Evolutionary conservation across 192 early-diverging fungal species (phyloP).

Genomic region (Pecoramyces ruminantium): DNA sequence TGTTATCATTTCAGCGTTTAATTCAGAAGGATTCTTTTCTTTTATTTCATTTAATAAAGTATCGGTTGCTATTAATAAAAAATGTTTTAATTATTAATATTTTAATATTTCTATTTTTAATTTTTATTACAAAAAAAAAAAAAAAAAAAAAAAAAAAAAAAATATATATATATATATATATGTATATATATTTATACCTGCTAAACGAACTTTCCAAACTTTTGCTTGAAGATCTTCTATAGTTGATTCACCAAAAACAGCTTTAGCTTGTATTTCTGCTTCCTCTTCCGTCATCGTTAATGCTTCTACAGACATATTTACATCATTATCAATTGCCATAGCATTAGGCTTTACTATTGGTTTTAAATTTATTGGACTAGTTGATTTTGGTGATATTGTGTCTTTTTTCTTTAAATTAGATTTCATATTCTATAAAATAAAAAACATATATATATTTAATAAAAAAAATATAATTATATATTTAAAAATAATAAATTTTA

Average conservation of each 20-base stretch:
- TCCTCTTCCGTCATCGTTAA: conserved; percentile 55
- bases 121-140: no score
- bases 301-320: background rate
- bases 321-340: conserved; percentile 12
- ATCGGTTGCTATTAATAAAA: conserved; percentile 40
- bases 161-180: no score
- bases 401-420: background rate
- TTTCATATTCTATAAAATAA: background rate
- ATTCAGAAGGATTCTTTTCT: conserved; percentile 15
- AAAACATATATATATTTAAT: background rate
- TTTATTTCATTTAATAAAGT: conserved; percentile 50
- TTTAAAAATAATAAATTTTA: no score
- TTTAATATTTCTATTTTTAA: no score
- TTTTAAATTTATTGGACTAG: conserved; percentile 10
- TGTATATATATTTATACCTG: conserved; percentile 15
- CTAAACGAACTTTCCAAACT: conserved; percentile 80
- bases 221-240: conserved; percentile 46
- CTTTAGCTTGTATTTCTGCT: conserved; percentile 38
- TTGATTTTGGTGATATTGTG: conserved; percentile 9
- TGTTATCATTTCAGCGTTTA: conserved; percentile 70
- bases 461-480: no score
- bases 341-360: conserved; percentile 11
- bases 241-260: conserved; percentile 35
- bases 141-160: no score
- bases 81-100: no score